phyloP scores from a whole-genome alignment of 495 filamentous ascomycete genomes.

The Podospora bellae-mahoneyi region DNA sequence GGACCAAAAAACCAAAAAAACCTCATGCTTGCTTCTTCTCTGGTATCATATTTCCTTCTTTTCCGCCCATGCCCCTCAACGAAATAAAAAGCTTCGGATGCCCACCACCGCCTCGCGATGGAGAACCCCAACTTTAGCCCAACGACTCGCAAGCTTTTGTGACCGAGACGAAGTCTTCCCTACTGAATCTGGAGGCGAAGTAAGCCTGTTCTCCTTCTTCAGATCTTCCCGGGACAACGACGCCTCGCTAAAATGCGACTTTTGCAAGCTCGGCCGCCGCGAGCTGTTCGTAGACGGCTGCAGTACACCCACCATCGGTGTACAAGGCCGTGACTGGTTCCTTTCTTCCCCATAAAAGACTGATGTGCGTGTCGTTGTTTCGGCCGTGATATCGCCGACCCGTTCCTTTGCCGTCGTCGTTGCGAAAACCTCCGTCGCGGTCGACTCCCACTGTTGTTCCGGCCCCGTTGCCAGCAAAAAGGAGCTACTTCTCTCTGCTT shows the following conservation, averaged over 20 bases:
- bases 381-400: neutral
- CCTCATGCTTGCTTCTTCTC: neutral
- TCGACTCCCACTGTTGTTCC: constrained; percentile 2
- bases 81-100: constrained; percentile 41
- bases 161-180: constrained; percentile 13
- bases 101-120: constrained; percentile 41
- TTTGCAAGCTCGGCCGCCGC: constrained; percentile 17
- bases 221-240: constrained; percentile 22
- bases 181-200: constrained; percentile 20
- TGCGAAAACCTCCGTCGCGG: neutral
- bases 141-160: constrained; percentile 28
- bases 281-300: constrained; percentile 21
- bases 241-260: constrained; percentile 18
- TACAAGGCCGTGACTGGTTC: constrained; percentile 5
- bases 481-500: constrained; percentile 29
- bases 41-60: neutral
- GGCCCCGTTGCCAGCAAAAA: constrained; percentile 4
- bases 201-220: constrained; percentile 29
- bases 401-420: neutral
- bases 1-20: constrained; percentile 6
- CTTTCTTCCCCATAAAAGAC: neutral
- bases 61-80: constrained; percentile 17
- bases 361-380: constrained; percentile 2
- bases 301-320: constrained; percentile 4
- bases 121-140: constrained; percentile 34